Base-by-base conservation (phyloP, 2,329 filamentous ascomycete genomes). In the Bipolaris cookei region DNA sequence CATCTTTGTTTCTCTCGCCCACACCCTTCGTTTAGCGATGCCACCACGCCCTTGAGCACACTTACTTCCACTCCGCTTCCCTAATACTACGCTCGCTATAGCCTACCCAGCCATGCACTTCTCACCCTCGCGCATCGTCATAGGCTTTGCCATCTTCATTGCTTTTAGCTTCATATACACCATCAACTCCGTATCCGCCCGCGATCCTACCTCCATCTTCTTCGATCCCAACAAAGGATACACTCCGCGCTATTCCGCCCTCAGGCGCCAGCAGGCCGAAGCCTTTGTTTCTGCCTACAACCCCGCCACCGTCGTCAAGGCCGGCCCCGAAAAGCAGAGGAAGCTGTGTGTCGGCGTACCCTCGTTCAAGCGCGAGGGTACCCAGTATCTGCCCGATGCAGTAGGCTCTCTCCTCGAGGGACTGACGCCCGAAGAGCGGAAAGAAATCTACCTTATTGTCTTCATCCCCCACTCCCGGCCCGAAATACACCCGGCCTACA, bases 311-410 rank as follows among this genome's bases (percentile, higher is more conserved):
- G 56, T 64, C 6, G 42, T 57, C 21, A 69, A 66, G 35, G 54
- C 62, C 20, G 54, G 56, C 23, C 46, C 51, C 11, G 59, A 63
- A 35, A 56, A 51, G 47, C 63, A 67, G 43, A 53, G 66, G 47
- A 69, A 70, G 43, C 56, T 82, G 10, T 83, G 81, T 51, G 65
- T 83, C 2, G 80, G 79, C 2, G 75, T 82, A 49, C 74, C 79
- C 10, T 76, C 78, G 0, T 72, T 80, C 30, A 77, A 75, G 14
- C 72, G 80, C 13, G 62, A 77, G 11, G 74, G 73, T 13, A 71
- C 71, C 1, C 68, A 75, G 18, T 81, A 82, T 56, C 68, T 82
- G 20, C 66, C 70, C 23, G 70, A 71, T n/a, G 69, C 79, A 0
- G 70, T 82, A 3, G 81, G 79, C 6, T 80, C 78, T 1, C 58